Evolutionary conservation across 495 filamentous ascomycete genomes (phyloP), one percentile per base, ranked within the genome.

Genomic region (Penicillium odoratum): DNA sequence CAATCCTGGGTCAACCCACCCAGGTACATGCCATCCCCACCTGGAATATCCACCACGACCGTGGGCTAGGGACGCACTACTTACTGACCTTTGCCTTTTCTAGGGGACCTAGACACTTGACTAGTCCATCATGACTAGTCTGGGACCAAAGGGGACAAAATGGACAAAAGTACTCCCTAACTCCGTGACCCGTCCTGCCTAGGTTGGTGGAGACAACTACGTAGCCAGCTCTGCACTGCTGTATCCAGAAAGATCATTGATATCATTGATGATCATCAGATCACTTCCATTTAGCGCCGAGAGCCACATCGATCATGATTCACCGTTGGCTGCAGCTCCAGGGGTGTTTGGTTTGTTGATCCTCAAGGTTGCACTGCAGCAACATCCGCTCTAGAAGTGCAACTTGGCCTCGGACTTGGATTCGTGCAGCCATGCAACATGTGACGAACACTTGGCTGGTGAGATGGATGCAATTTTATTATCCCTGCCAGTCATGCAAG

Each of bases 301-400:
- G 13, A 31, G 46, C 46, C 46, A 48, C 46, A 33, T 48, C 28
- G 28, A 48, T 18, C 46, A 48, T 48, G 46, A 48, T 48, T 18
- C 28, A 48, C 31, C 28, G 46, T 13, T 48, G 25, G 13, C 28
- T 18, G 36, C 36, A 45, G 13, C 13, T 18, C 51, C 36, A 45
- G 50, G 16, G 16, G 33, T 3, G 21, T 34, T 48, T 51, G 46
- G 50, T 40, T 53, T 48, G 53, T 33, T 53, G 43, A 47, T 51
- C 28, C n/a, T 25, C 28, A 16, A 50, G 54, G 65, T 63, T 62
- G 57, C 59, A 62, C 51, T 65, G 59, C 56, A 55, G 36, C 25
- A 15, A 38, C 38, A 34, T 48, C 34, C 15, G 21, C 26, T 29
- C 21, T 40, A 13, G 7, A 57, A 56, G 55, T 63, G 64, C 55